A percentile compares a stretch with the other conserved stretches of the same genome.
phyloP scores from a whole-genome alignment of 192 early-diverging fungal species.

The Geranomyces michiganensis region DNA sequence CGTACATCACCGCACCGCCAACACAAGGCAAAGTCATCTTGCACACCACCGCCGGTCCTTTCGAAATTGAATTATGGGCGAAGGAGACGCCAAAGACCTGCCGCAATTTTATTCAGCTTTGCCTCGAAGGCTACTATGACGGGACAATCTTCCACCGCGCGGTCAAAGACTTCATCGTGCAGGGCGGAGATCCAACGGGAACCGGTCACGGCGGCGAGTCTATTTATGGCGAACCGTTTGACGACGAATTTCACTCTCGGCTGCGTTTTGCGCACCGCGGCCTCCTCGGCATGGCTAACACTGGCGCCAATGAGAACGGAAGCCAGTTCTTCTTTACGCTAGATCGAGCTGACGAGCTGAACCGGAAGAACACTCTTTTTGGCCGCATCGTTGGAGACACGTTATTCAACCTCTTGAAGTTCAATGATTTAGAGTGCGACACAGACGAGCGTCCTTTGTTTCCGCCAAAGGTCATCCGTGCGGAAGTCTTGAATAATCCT shows the following conservation, averaged over 20 bases:
- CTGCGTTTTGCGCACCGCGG: constrained; percentile 88
- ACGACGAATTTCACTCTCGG: constrained; percentile 90
- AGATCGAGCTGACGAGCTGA: constrained; percentile 78
- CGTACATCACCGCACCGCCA: constrained; percentile 52
- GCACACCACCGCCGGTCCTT: constrained; percentile 81
- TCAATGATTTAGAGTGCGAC: constrained; percentile 80
- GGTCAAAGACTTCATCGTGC: constrained; percentile 88
- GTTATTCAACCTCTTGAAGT: constrained; percentile 86
- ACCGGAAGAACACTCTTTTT: constrained; percentile 91
- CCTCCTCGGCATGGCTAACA: constrained; percentile 79
- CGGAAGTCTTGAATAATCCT: constrained; percentile 80
- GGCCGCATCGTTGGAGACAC: constrained; percentile 90
- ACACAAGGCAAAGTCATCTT: constrained; percentile 65
- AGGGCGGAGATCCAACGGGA: constrained; percentile 90
- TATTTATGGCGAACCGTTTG: constrained; percentile 80
- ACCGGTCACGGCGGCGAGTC: constrained; percentile 83
- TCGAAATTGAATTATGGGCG: constrained; percentile 90
- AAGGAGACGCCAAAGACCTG: constrained; percentile 89
- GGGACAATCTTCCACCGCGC: constrained; percentile 87
- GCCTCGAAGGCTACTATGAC: constrained; percentile 89
- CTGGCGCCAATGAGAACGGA: constrained; percentile 75
- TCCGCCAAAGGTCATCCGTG: constrained; percentile 66
- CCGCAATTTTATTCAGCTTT: constrained; percentile 81
- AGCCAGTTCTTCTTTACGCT: constrained; percentile 97
- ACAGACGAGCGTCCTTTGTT: constrained; percentile 78